Evolutionary conservation across 345 rosid genomes (phyloP), one percentile per base, ranked within the genome.

Genomic region (Laguncularia racemosa): DNA sequence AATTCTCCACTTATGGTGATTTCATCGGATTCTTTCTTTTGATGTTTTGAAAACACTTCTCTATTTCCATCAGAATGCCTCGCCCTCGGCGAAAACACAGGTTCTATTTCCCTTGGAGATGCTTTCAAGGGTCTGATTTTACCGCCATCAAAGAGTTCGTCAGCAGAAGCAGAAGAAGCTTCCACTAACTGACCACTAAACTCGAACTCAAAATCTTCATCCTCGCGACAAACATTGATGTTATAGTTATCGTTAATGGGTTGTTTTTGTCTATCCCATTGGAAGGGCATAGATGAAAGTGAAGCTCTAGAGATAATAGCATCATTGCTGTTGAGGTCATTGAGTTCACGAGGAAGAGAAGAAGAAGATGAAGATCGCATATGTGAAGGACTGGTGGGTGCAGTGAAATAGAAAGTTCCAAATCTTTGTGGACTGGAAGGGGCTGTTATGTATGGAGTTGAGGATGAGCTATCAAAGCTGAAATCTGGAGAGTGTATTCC

Each of bases 371-470:
- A 57, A 0, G 26, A 52, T 14, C 28, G 49, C 14, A 16, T 44
- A 13, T 14, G 59, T n/a, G 21, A 38, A 45, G 63, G 52, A 52
- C 16, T 17, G 57, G 60, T 62, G 69, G 73, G 53, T 58, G 65
- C 71, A 71, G 47, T 61, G 67, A 26, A 73, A 44, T 16, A 75
- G 74, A 18, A 78, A 74, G 38, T 50, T 0, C 48, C 59, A 60
- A 56, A 12, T 18, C 76, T 69, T 13, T 57, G 76, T 33, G 84
- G 81, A 57, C 80, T 75, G 13, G 83, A 75, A 26, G 83, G 83
- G 4, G 83, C 83, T 23, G 80, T 78, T 48, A 79, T 74, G 73
- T 73, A 76, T 1, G 84, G 84, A 28, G 81, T 70, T 52, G 81
- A 79, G 69, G 73, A 69, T 10, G 67, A 20, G n/a, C 76, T 72